These are phyloP conservation scores for Leptodontidium sp. DNA, from an alignment of 2,329 filamentous ascomycete genomes.

Conservation along the genomic window DNA sequence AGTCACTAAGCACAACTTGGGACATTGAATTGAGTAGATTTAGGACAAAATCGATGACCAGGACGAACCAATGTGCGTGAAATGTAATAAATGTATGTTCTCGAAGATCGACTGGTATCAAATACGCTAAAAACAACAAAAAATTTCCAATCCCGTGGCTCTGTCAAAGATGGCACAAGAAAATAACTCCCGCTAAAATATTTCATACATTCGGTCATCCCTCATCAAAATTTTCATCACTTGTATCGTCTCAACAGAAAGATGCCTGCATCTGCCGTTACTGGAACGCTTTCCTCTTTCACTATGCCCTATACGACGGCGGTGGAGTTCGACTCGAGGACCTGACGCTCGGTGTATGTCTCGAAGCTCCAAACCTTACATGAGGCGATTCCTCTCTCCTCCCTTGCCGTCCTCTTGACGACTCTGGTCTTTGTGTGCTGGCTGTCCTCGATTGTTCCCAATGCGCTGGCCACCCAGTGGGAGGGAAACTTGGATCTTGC, in stretches of 20 bases:
- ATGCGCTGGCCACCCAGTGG: constrained; percentile 40
- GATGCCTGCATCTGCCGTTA: constrained; percentile 28
- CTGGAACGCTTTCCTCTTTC: background rate
- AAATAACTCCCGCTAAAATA: background rate
- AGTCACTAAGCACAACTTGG: too few relatives aligned
- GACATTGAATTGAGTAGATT: too few relatives aligned
- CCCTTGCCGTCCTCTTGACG: constrained; percentile 29
- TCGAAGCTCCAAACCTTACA: constrained; percentile 75
- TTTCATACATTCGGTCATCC: background rate
- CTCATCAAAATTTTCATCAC: background rate
- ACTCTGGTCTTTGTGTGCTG: constrained; percentile 20
- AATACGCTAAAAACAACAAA: background rate
- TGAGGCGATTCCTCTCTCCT: constrained; percentile 69
- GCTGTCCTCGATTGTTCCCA: constrained; percentile 37
- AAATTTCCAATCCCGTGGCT: background rate
- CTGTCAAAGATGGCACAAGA: background rate
- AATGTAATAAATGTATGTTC: background rate
- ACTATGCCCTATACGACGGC: constrained; percentile 32
- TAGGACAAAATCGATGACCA: too few relatives aligned
- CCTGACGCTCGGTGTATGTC: constrained; percentile 56
- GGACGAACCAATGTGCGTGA: too few relatives aligned
- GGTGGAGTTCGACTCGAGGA: constrained; percentile 31
- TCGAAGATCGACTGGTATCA: constrained; percentile 11
- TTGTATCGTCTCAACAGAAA: background rate
- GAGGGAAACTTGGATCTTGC: constrained; percentile 31